These are phyloP conservation scores for Porodaedalea pini DNA, from an alignment of 1,284 basidiomycete genomes.

Conservation along the genomic window DNA sequence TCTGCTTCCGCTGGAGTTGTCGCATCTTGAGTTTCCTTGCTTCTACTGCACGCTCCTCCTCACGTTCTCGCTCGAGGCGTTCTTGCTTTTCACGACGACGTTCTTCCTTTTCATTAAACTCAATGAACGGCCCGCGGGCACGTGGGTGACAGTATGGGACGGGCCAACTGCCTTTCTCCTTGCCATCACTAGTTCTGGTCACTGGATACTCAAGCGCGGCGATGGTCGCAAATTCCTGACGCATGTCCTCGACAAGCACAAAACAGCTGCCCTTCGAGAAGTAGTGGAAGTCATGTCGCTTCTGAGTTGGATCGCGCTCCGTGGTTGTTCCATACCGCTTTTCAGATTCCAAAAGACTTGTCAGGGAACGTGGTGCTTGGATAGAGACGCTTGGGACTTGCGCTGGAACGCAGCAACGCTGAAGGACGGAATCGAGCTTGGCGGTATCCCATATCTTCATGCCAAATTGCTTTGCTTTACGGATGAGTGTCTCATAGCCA, in stretches of 20 bases:
- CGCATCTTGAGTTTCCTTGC: constrained; percentile 37
- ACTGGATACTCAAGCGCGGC: constrained; percentile 62
- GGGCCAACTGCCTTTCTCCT: constrained; percentile 60
- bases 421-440: constrained; percentile 70
- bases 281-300: constrained; percentile 85
- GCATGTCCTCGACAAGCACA: constrained; percentile 89
- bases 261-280: constrained; percentile 80
- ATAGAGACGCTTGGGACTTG: constrained; percentile 23
- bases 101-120: constrained; percentile 70
- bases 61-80: constrained; percentile 46
- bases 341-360: constrained; percentile 81
- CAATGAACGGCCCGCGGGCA: constrained; percentile 66
- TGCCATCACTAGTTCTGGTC: constrained; percentile 47
- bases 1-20: constrained; percentile 41
- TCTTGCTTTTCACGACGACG: constrained; percentile 58
- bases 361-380: constrained; percentile 38
- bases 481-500: constrained; percentile 53
- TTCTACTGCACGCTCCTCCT: constrained; percentile 38
- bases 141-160: constrained; percentile 68
- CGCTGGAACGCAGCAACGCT: constrained; percentile 50
- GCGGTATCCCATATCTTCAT: constrained; percentile 88
- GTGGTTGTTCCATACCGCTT: constrained; percentile 78
- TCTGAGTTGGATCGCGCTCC: constrained; percentile 89
- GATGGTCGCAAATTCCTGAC: constrained; percentile 72
- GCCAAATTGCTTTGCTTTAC: constrained; percentile 72